Percentiles rank a stretch among this genome's conserved stretches.
Evolutionary conservation across 179 eudicot species (phyloP).

Genomic region (Beta lomatogona): DNA sequence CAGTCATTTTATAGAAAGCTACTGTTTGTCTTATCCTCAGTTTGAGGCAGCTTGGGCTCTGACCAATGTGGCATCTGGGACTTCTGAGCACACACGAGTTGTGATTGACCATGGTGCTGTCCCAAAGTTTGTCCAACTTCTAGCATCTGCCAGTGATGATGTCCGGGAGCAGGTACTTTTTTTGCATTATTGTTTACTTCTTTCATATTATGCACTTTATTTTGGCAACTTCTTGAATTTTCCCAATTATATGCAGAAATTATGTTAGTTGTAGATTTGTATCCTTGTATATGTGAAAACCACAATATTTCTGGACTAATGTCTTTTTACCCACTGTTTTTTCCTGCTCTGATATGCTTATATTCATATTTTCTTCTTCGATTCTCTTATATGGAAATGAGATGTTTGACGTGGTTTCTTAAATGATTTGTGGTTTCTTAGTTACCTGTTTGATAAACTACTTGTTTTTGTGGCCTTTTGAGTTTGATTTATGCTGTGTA

Average conservation of each 20-base stretch:
- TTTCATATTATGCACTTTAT: neutral
- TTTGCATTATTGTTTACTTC: neutral
- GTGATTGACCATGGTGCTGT: conserved; percentile 90
- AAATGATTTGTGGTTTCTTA: neutral
- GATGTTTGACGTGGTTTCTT: no score
- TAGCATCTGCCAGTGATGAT: conserved; percentile 85
- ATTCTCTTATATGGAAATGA: neutral
- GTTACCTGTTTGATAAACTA: neutral
- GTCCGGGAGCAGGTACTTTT: conserved; percentile 73
- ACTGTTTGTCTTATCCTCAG: conserved; percentile 31
- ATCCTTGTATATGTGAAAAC: neutral
- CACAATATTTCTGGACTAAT: neutral
- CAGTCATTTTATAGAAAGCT: neutral
- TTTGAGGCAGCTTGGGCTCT: conserved; percentile 86
- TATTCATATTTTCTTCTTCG: neutral
- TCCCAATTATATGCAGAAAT: neutral
- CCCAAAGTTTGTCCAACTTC: conserved; percentile 78
- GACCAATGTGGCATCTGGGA: conserved; percentile 89
- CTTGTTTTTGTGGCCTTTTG: neutral
- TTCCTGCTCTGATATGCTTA: neutral
- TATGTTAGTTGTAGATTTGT: neutral
- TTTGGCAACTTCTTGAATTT: neutral
- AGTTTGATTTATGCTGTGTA: neutral
- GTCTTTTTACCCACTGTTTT: neutral
- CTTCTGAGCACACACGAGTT: conserved; percentile 74